phyloP scores from a whole-genome alignment of 2,329 filamentous ascomycete species.

The Chaetomiaceae sp. region DNA sequence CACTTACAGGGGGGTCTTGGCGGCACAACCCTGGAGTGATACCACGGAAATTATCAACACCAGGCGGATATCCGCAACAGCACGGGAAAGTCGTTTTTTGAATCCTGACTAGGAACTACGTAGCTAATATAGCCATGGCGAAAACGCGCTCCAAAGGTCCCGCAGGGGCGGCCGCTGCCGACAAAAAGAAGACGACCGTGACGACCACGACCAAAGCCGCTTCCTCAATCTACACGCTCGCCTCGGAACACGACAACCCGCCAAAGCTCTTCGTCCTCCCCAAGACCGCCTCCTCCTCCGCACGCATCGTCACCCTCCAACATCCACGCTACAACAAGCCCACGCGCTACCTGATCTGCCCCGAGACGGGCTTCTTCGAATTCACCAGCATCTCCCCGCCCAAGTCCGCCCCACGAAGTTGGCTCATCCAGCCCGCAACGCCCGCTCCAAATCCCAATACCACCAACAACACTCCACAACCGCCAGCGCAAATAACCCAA shows the following conservation, averaged over 20 bases:
- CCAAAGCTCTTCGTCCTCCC: slow-evolving; percentile 60
- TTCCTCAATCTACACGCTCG: slow-evolving; percentile 40
- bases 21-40: background rate
- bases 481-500: slow-evolving; percentile 45
- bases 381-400: slow-evolving; percentile 56
- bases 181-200: slow-evolving; percentile 32
- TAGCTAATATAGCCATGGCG: slow-evolving; percentile 46
- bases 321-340: slow-evolving; percentile 54
- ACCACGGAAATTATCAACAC: too few relatives aligned
- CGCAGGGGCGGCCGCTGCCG: slow-evolving; percentile 24
- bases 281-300: slow-evolving; percentile 46
- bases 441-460: slow-evolving; percentile 14
- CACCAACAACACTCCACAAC: background rate
- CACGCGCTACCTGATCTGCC: slow-evolving; percentile 59
- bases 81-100: too few relatives aligned
- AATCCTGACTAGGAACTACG: too few relatives aligned
- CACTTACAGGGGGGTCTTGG: slow-evolving; percentile 16
- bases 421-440: slow-evolving; percentile 49
- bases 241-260: slow-evolving; percentile 39
- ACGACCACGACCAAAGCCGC: slow-evolving; percentile 27
- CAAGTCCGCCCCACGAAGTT: slow-evolving; percentile 54
- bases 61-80: too few relatives aligned
- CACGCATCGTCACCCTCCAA: slow-evolving; percentile 56
- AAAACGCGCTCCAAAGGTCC: slow-evolving; percentile 44
- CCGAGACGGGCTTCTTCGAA: slow-evolving; percentile 59